phyloP scores from a whole-genome alignment of 805 yeast genomes.

The Kodamaea restingae region DNA sequence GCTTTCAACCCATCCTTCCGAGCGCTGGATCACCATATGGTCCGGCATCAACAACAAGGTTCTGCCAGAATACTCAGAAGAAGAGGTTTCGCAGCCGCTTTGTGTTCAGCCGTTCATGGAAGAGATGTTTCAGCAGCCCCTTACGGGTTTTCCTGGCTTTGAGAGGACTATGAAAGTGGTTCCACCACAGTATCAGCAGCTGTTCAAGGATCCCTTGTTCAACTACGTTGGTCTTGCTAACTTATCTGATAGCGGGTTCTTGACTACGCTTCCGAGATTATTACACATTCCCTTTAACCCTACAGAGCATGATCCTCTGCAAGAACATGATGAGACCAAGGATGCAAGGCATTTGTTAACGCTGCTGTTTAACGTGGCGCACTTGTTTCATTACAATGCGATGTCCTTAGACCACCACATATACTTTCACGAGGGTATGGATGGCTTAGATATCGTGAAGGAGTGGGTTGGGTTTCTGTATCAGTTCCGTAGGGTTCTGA shows the following conservation, averaged over 20 bases:
- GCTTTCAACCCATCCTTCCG: constrained; percentile 23
- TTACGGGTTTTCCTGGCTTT: neutral
- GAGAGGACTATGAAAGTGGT: constrained; percentile 1
- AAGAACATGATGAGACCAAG: constrained; percentile 28
- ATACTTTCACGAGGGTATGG: constrained; percentile 33
- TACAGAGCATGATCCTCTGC: constrained; percentile 25
- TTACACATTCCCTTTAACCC: constrained; percentile 43
- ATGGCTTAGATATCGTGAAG: constrained; percentile 25
- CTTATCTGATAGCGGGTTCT: constrained; percentile 35
- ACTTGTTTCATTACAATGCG: constrained; percentile 40
- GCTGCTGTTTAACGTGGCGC: constrained; percentile 30
- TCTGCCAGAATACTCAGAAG: constrained; percentile 10
- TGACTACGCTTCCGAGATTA: constrained; percentile 40
- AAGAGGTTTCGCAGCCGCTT: constrained; percentile 1
- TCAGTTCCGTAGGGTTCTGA: constrained; percentile 32
- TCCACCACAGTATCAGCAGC: constrained; percentile 17
- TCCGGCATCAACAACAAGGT: constrained; percentile 27
- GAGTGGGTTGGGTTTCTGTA: constrained; percentile 38
- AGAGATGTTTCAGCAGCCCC: neutral
- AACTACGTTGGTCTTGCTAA: constrained; percentile 37
- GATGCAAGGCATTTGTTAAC: constrained; percentile 31
- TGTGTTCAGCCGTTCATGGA: constrained; percentile 5
- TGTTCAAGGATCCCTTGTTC: constrained; percentile 22
- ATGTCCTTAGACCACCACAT: constrained; percentile 45
- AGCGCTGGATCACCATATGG: constrained; percentile 41